Base-by-base conservation (phyloP, 2,329 filamentous ascomycete species). In the Aureobasidium lini region DNA sequence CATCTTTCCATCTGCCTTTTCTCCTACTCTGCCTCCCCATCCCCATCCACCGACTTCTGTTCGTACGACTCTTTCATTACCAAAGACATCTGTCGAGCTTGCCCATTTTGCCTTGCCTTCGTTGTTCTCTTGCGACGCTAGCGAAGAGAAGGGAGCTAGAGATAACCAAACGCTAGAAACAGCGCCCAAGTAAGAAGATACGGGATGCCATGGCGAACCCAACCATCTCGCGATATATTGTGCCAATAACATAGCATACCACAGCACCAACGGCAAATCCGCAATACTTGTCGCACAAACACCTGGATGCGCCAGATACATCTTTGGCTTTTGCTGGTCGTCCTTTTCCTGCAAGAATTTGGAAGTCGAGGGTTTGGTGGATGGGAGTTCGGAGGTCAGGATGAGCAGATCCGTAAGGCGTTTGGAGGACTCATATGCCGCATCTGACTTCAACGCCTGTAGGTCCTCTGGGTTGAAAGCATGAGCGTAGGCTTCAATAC, bases 31-130 rank as follows among this genome's bases (percentile, higher is more conserved):
- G 2, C 84, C 84, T 46, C 80, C 79, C 69, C 77, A 78, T 0
- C 90, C 92, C 91, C 92, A 96, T 7, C 90, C 89, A 44, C 89
- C 85, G 3, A 95, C 86, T 72, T 96, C 90, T 1, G 91, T 95
- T 67, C 84, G 84, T 72, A 86, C 87, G 5, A 90, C 83, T 40
- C 80, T 76, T 61, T 82, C 80, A 18, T 79, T 74, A 0, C 87
- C 85, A 58, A 74, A 71, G 10, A 81, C 71, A 64, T 86, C 81
- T 8, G 81, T 81, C n/a, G 84, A 82, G 32, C 87, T 88, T 2
- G 93, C 93, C 93, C 93, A 97, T 76, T 97, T 97, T 53, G 73
- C 81, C 70, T 78, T 85, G 62, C 79, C 80, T 46, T 77, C 79
- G 1, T 72, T 64, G 23, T 68, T 71, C 64, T 82, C 77, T 39